Conservation (phyloP, 345 rosid genomes). For the Theobroma cacao region DNA sequence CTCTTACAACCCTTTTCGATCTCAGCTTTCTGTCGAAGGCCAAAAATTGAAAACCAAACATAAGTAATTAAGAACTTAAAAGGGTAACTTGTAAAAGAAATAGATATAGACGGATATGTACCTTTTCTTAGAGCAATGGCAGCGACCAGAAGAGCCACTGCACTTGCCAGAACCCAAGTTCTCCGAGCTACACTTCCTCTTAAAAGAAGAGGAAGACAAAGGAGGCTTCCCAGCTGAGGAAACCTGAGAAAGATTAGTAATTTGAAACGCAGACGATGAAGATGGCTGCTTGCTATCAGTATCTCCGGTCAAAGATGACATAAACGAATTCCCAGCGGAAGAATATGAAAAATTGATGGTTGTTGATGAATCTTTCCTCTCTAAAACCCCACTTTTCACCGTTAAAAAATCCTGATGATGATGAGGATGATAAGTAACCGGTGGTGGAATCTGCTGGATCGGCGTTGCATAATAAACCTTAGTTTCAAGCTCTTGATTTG, state of each 20-base stretch:
- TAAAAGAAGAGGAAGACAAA: conserved; percentile 51
- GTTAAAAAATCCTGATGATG: conserved; percentile 15
- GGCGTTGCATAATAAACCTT: conserved; percentile 60
- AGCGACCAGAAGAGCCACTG: conserved; percentile 60
- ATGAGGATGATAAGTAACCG: conserved; percentile 4
- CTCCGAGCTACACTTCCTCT: conserved; percentile 80
- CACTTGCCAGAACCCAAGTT: conserved; percentile 56
- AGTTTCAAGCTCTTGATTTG: conserved; percentile 16
- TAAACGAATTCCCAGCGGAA: conserved; percentile 47
- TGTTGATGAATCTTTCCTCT: conserved; percentile 51
- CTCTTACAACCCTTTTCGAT: conserved; percentile 68
- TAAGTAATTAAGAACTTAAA: background rate
- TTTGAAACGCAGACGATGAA: conserved; percentile 56
- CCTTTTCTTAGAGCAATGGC: conserved; percentile 97
- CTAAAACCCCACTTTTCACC: conserved; percentile 24
- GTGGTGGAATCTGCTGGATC: conserved; percentile 69
- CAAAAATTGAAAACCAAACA: background rate
- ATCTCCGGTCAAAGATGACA: conserved; percentile 54
- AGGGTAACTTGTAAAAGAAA: background rate
- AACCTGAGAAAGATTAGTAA: conserved; percentile 47
- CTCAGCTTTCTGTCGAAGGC: conserved; percentile 52
- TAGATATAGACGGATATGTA: conserved; percentile 7
- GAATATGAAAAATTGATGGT: conserved; percentile 69
- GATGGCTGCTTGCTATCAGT: conserved; percentile 38
- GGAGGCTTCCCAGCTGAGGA: conserved; percentile 65